These are phyloP conservation scores for Ballota nigra DNA, from an alignment of 257 asterid species.

Conservation along the genomic window DNA sequence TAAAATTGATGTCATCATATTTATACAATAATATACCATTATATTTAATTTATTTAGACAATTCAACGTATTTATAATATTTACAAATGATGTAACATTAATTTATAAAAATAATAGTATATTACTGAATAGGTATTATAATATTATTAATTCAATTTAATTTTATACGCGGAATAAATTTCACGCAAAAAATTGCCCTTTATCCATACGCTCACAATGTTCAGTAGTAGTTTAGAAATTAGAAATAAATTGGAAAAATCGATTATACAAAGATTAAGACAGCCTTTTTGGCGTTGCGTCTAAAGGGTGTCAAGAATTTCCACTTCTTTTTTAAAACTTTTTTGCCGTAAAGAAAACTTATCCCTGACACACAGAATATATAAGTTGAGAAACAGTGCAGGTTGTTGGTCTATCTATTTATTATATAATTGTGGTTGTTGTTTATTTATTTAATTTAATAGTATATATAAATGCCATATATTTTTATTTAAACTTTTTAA, in stretches of 20 bases:
- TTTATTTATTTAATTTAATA: constrained; percentile 1
- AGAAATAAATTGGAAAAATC: not conserved
- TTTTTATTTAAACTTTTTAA: constrained; percentile 13
- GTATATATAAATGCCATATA: constrained; percentile 29
- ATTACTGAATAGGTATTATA: too few species aligned
- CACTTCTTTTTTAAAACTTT: constrained; percentile 1
- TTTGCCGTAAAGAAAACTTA: not conserved
- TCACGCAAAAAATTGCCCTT: too few species aligned
- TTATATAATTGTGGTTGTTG: constrained; percentile 25
- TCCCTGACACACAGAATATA: not conserved
- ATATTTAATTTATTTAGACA: too few species aligned
- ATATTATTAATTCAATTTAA: too few species aligned
- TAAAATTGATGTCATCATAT: too few species aligned
- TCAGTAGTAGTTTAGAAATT: too few species aligned
- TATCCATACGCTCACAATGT: too few species aligned
- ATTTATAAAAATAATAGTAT: too few species aligned
- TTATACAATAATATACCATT: too few species aligned
- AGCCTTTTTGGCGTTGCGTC: constrained; percentile 32
- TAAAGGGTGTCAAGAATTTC: constrained; percentile 42
- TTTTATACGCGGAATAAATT: too few species aligned
- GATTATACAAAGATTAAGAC: not conserved
- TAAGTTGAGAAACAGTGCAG: constrained; percentile 2
- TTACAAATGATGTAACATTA: too few species aligned
- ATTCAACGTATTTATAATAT: too few species aligned
- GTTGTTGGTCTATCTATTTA: constrained; percentile 34